phyloP scores from a whole-genome alignment of 139 green algal species.

The Asterochloris erici region DNA sequence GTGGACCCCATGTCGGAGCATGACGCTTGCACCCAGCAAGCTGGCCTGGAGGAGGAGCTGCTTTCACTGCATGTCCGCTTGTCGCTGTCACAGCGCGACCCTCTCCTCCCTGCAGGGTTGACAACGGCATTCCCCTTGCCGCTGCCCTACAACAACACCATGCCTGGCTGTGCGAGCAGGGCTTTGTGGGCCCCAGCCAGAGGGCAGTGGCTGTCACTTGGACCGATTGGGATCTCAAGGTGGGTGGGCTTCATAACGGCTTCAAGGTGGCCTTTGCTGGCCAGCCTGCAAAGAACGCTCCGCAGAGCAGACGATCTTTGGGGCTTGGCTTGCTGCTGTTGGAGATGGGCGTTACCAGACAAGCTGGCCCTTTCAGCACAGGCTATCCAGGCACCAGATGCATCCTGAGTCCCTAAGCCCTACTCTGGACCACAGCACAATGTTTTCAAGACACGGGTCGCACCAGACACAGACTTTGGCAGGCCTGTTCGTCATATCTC shows the following conservation, averaged over 20 bases:
- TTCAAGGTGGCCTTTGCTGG: not conserved
- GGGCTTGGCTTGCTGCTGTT: no score
- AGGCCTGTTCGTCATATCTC: not conserved
- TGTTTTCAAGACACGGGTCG: no score
- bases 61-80: no score
- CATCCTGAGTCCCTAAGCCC: not conserved
- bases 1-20: no score
- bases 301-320: not conserved
- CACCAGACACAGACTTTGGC: not conserved
- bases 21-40: no score
- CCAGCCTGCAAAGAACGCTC: not conserved
- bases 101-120: conserved; percentile 31
- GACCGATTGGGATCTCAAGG: conserved; percentile 68
- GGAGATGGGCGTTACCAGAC: no score
- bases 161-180: conserved; percentile 46
- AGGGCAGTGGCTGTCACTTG: conserved; percentile 56
- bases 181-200: conserved; percentile 28
- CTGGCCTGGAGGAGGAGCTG: no score
- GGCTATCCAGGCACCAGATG: not conserved
- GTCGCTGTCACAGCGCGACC: no score
- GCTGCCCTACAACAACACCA: conserved; percentile 36
- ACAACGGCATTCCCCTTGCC: conserved; percentile 44
- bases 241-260: conserved; percentile 3
- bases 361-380: no score
- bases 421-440: no score